These are phyloP conservation scores for Alternaria sp. DNA, from an alignment of 2,329 filamentous ascomycete genomes.

Conservation along the genomic window DNA sequence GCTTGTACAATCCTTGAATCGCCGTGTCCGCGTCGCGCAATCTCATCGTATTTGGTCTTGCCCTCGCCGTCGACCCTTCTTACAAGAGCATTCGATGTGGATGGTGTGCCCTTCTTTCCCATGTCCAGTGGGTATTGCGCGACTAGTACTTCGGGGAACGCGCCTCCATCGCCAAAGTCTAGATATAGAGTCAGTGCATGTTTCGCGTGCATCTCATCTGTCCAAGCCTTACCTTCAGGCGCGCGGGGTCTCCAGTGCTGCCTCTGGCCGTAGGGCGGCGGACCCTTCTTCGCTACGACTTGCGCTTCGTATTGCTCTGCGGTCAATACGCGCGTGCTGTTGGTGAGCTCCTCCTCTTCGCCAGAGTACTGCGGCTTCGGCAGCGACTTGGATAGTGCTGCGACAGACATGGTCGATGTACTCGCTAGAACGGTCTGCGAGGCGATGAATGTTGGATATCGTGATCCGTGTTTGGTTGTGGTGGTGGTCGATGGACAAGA, in stretches of 20 bases:
- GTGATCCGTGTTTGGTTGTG: slow-evolving; percentile 7
- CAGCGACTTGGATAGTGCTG: slow-evolving; percentile 78
- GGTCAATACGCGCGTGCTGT: slow-evolving; percentile 83
- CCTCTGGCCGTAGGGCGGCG: slow-evolving; percentile 87
- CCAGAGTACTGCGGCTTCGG: slow-evolving; percentile 92
- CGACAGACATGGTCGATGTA: slow-evolving; percentile 44
- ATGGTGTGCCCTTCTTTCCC: slow-evolving; percentile 73
- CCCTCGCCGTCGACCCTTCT: slow-evolving; percentile 90
- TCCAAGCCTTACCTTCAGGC: slow-evolving; percentile 62
- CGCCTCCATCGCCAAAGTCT: slow-evolving; percentile 95
- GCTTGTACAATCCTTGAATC: slow-evolving; percentile 88
- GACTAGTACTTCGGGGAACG: slow-evolving; percentile 91
- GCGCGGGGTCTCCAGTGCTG: slow-evolving; percentile 88
- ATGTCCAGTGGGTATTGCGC: slow-evolving; percentile 97
- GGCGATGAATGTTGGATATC: slow-evolving; percentile 2
- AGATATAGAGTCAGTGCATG: neutral
- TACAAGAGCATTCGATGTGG: slow-evolving; percentile 83
- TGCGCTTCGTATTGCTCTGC: slow-evolving; percentile 85
- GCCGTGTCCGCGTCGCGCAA: slow-evolving; percentile 86
- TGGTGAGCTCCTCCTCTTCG: slow-evolving; percentile 83
- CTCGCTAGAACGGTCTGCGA: slow-evolving; percentile 1
- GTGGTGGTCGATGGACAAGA: slow-evolving; percentile 11
- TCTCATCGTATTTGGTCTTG: slow-evolving; percentile 95
- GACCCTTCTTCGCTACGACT: slow-evolving; percentile 76
- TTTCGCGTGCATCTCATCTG: neutral